Evolutionary conservation across 2,329 filamentous ascomycete species (phyloP).

Genomic region (Colletotrichum sp.): DNA sequence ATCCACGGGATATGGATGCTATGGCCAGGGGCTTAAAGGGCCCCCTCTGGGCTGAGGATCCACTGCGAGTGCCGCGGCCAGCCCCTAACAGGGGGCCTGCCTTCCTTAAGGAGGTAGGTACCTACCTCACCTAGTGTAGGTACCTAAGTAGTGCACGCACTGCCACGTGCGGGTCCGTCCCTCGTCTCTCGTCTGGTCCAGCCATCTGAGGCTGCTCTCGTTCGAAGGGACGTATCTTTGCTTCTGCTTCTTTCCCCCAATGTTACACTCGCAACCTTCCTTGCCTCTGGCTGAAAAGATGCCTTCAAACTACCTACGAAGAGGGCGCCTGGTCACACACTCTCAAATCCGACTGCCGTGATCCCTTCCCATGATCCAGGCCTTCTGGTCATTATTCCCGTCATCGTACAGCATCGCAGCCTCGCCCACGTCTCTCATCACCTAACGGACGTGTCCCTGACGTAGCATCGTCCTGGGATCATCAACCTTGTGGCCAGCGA

Average conservation of each 20-base stretch:
- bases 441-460: background rate
- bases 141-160: background rate
- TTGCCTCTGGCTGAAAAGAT: background rate
- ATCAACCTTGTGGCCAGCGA: background rate
- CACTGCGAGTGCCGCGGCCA: background rate
- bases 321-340: background rate
- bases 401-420: slow-evolving; percentile 1
- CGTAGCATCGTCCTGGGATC: background rate
- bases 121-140: background rate
- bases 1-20: background rate
- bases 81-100: background rate
- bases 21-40: slow-evolving; percentile 6
- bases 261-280: background rate
- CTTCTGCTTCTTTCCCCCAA: background rate
- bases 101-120: background rate
- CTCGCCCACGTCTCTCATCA: background rate
- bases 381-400: background rate
- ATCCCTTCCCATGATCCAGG: background rate
- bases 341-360: background rate
- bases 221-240: background rate
- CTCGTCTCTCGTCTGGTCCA: background rate
- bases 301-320: background rate
- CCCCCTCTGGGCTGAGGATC: background rate
- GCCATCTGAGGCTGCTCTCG: slow-evolving; percentile 5
- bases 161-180: slow-evolving; percentile 16